Base-by-base conservation (phyloP, 306 rosid species). In the Cyclanthera cordifolia region DNA sequence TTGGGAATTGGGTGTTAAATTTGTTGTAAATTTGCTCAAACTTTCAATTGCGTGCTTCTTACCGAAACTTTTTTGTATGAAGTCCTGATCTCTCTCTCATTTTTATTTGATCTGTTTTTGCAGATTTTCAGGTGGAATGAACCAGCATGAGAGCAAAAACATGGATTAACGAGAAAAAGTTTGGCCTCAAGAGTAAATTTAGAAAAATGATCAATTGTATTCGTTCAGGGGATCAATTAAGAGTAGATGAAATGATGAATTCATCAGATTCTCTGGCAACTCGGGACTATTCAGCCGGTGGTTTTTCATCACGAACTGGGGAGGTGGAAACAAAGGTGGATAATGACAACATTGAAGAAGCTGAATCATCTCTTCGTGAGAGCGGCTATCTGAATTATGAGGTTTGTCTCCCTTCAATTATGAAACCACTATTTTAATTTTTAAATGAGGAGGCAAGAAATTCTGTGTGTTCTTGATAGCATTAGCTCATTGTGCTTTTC, bases 211-310 rank as follows among this genome's bases (percentile, higher is more conserved):
- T 89, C 5, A 91, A 85, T 80, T 89, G 96, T 71, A 83, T 89
- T 30, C 78, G 90, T 72, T 88, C 91, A 0, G 84, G 87, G 66
- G 90, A 89, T 74, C 88, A 84, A 72, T 65, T 84, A 25, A 77
- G 28, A 70, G 78, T 72, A 8, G 91, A 88, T 45, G 95, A 89
- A 67, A 51, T 80, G 45, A 76, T 20, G 46, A 79, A 79, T 76
- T 91, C 97, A 30, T 91, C 97, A 5, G 97, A 91, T 66, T 91
- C 96, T 2, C 72, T 91, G 30, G 97, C 97, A 11, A 91, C 97
- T 1, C 79, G 96, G 63, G 97, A 91, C 72, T 91, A 91, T 74
- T 91, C 97, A 37, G 96, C 96, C 6, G 89, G 97, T 76, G 95
- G 88, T 41, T 82, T 73, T 78, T 91, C 96, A 2, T 85, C 95